Percentiles rank a stretch among this genome's conserved stretches.
These are phyloP conservation scores for Ascodesmis nigricans DNA, from an alignment of 495 filamentous ascomycete genomes.

Conservation along the genomic window DNA sequence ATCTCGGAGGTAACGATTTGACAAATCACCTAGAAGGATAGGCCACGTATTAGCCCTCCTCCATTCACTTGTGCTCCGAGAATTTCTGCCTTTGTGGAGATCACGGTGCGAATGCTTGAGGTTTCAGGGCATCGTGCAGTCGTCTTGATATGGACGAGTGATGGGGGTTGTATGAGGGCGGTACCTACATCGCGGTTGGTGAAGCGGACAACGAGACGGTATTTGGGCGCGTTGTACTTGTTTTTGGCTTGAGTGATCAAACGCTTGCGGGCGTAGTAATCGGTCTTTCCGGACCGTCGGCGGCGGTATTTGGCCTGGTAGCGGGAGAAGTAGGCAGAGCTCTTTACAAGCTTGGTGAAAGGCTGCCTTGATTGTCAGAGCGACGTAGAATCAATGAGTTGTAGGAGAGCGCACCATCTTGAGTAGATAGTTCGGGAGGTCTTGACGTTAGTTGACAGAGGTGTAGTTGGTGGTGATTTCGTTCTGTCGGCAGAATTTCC, in stretches of 20 bases:
- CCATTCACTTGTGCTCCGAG: constrained; percentile 12
- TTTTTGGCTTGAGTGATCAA: constrained; percentile 97
- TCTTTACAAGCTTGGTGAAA: constrained; percentile 88
- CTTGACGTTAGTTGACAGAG: too few species aligned
- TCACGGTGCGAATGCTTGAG: constrained; percentile 14
- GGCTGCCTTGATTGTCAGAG: constrained; percentile 30
- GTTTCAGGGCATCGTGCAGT: constrained; percentile 8
- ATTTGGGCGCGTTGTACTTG: constrained; percentile 98
- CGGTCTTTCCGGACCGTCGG: constrained; percentile 81
- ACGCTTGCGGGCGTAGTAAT: constrained; percentile 95
- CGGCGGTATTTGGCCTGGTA: constrained; percentile 99
- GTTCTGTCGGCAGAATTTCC: too few species aligned
- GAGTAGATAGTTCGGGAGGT: too few species aligned
- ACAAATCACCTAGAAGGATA: constrained; percentile 41
- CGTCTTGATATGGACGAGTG: too few species aligned
- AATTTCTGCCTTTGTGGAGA: constrained; percentile 8
- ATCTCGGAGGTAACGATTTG: constrained; percentile 93
- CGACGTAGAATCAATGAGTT: too few species aligned
- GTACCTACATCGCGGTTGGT: constrained; percentile 64
- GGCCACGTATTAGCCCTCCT: constrained; percentile 10
- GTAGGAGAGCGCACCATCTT: too few species aligned
- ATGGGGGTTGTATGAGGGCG: too few species aligned
- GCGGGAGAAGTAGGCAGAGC: constrained; percentile 80
- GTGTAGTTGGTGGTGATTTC: too few species aligned
- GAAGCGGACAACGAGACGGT: constrained; percentile 98